Evolutionary conservation across 2,329 filamentous ascomycete genomes (phyloP), one percentile per base, ranked within the genome.

Genomic region (Cordyceps pruinosa): DNA sequence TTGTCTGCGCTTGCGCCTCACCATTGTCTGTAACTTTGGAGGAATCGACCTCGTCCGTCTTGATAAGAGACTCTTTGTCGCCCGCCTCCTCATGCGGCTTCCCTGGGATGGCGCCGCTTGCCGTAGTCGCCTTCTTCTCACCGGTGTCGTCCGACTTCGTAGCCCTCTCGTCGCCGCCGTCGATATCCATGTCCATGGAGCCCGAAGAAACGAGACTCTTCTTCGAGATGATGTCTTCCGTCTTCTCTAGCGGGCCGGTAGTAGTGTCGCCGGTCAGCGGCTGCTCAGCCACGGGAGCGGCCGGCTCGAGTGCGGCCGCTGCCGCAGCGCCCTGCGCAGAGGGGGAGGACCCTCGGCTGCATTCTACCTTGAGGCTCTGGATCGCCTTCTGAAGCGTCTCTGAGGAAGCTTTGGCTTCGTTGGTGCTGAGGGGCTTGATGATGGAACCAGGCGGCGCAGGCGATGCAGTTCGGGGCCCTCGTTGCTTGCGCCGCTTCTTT

Each of bases 401-500:
- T 26, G 53, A 56, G 45, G 53, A 49, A 2, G 45, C 37, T 3
- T 25, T 48, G 44, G 52, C 34, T 8, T 55, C 52, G 2, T 37
- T n/a, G 1, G 19, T n/a, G 23, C 25, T 47, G 9, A 30, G 4
- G 10, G 44, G 25, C 34, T 25, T 25, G 32, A 2, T 1, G 5
- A 5, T 13, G 25, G 4, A 12, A 8, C 25, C 5, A 8, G 34
- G 34, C 19, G 34, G 15, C 4, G 5, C 6, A 5, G 53, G 53
- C 26, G 53, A 49, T n/a, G 44, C 6, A 21, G 17, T 49, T 26
- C 12, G 10, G 5, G 26, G 26, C 2, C 5, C 21, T 12, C 45
- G 54, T 13, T n/a, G 10, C 37, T 42, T 56, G 35, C 45, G 45
- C 25, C 54, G 54, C 28, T 44, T 56, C 35, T 50, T 56, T 15